Conservation (phyloP, 192 early-diverging fungal genomes). For the Backusella macrospora region DNA sequence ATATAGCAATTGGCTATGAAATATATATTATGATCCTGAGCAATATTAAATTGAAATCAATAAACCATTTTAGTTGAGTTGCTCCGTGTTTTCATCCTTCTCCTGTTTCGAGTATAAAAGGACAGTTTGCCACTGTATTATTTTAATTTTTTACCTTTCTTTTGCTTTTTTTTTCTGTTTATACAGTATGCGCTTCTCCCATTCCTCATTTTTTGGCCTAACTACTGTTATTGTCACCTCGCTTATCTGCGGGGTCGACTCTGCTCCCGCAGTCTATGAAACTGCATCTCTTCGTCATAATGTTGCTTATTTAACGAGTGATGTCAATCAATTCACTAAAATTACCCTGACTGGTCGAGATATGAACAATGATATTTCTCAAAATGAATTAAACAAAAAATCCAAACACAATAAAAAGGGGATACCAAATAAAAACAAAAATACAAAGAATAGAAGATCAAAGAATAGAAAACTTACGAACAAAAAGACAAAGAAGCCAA, state of each 20-base stretch:
- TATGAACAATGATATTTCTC: background rate
- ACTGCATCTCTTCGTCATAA: background rate
- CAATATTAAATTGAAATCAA: background rate
- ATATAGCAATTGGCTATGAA: background rate
- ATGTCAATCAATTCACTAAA: background rate
- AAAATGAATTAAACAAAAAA: background rate
- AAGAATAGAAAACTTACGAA: background rate
- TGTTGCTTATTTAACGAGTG: background rate
- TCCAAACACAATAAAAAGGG: background rate
- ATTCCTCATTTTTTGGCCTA: conserved; percentile 14
- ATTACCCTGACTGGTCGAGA: conserved; percentile 1
- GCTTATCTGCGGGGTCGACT: background rate
- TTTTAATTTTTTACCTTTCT: background rate
- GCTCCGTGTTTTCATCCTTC: background rate
- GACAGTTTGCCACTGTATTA: background rate
- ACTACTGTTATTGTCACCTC: background rate
- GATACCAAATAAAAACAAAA: background rate
- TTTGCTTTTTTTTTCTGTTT: background rate
- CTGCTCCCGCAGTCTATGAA: background rate
- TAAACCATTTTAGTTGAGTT: background rate
- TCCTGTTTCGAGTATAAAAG: conserved; percentile 4
- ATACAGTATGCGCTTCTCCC: conserved; percentile 6
- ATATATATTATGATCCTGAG: background rate
- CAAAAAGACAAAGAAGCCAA: background rate
- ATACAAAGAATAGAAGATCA: background rate